Conservation (phyloP, 345 rosid species). For the Sonneratia alba region DNA sequence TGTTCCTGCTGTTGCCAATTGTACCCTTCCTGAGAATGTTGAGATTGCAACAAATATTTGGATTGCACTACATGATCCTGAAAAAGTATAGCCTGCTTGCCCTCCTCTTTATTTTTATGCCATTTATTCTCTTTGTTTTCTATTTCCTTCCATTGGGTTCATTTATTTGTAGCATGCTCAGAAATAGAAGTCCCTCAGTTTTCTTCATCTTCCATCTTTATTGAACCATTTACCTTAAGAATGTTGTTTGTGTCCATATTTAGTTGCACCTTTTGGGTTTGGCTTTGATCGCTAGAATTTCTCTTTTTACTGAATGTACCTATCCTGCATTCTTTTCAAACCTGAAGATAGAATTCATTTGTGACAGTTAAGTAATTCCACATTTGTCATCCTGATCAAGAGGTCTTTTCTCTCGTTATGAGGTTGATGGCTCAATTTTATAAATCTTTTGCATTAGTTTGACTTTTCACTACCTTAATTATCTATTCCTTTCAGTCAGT, state of each 20-base stretch:
- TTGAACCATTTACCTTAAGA: neutral
- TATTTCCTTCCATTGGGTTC: neutral
- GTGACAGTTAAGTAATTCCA: neutral
- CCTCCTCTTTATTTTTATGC: conserved; percentile 6
- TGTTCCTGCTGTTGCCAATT: conserved; percentile 73
- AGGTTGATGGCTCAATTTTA: neutral
- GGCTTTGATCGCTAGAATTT: neutral
- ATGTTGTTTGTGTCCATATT: neutral
- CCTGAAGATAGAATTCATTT: neutral
- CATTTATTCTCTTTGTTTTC: neutral
- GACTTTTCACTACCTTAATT: neutral
- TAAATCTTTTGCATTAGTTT: neutral
- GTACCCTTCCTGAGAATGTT: conserved; percentile 59
- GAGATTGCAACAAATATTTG: conserved; percentile 82
- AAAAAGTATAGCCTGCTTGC: conserved; percentile 48
- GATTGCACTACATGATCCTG: conserved; percentile 94
- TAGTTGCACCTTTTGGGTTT: neutral
- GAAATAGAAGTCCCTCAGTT: neutral
- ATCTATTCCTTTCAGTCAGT: conserved; percentile 45
- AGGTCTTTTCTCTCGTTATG: neutral
- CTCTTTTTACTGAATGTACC: neutral
- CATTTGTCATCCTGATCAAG: neutral
- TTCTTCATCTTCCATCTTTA: neutral
- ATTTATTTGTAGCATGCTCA: neutral
- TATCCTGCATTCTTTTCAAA: neutral